Evolutionary conservation across 441 rosid species (phyloP), one percentile per base, ranked within the genome.

Genomic region (Raphanus hybrid): DNA sequence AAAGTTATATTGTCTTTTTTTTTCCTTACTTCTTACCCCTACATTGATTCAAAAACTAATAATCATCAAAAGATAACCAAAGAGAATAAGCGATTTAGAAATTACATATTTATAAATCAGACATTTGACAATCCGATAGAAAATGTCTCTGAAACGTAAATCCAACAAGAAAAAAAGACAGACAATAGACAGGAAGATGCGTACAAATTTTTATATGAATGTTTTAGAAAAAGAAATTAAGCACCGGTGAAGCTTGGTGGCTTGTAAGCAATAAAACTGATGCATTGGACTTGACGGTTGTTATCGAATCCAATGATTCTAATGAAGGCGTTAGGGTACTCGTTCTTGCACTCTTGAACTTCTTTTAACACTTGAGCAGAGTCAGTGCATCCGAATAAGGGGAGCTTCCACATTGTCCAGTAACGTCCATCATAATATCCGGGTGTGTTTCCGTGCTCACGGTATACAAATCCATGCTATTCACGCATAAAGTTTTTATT

Each of bases 201-300:
- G 60, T 4, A 77, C 20, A 77, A 8, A 55, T 16, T 26, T 63
- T 52, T 7, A 64, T 64, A 64, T 14, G 68, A 55, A 32, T 64
- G 32, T 57, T 41, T 64, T 18, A 18, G 9, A 45, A 8, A 66
- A 59, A 3, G 3, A 5, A 70, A 4, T 72, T 72, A 72, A 72
- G 75, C 75, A 1, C 1, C 14, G 50, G 69, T 63, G 84, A 5
- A 34, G 74, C 81, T 74, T n/a, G 78, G 16, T 18, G 86, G 86
- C 72, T 83, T 83, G 79, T 8, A 69, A 60, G 83, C 83, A 32
- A 85, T 72, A 79, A 85, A 85, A 78, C 83, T 77, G 82, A 85
- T 85, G 80, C 86, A 85, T 68, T 83, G 85, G 34, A 77, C 88
- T 74, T 85, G 88, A 62, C 83, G 82, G 57, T 0, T 61, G 82